A percentile compares a stretch with the other conserved stretches of the same genome.
phyloP scores from a whole-genome alignment of 208 protist species.

The Acanthamoeba triangularis region DNA sequence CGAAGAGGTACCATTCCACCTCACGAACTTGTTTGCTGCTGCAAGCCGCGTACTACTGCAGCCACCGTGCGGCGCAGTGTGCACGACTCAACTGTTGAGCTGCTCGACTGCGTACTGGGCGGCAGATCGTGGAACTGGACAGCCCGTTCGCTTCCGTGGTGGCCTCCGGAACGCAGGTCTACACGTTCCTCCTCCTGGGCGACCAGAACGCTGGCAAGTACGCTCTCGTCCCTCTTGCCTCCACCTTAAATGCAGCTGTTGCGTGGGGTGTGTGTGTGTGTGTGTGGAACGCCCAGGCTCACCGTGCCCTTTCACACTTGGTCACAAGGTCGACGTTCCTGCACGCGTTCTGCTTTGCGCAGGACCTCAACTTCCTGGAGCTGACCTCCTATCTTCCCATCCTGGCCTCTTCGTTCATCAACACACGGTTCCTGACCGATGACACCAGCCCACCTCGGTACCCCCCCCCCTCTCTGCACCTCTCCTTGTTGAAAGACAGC shows the following conservation, averaged over 20 bases:
- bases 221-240: not conserved
- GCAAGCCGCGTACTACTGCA: not conserved
- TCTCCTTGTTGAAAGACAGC: not conserved
- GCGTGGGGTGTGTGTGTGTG: no score
- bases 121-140: conserved; percentile 78
- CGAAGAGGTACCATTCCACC: conserved; percentile 57
- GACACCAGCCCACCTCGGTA: not conserved
- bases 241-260: no score
- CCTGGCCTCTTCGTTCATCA: conserved; percentile 69
- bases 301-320: not conserved
- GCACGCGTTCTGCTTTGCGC: conserved; percentile 61
- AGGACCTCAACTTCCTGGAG: conserved; percentile 73
- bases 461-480: not conserved
- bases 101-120: no score
- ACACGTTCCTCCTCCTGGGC: conserved; percentile 78
- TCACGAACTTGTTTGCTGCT: no score
- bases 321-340: conserved; percentile 37
- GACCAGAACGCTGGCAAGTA: conserved; percentile 80
- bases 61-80: not conserved
- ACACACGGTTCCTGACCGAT: conserved; percentile 59
- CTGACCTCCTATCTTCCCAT: conserved; percentile 74
- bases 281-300: no score
- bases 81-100: not conserved
- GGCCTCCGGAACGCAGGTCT: conserved; percentile 77
- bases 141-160: conserved; percentile 79